Evolutionary conservation across 805 yeast species (phyloP), one percentile per base, ranked within the genome.

Genomic region (Zygosaccharomyces gambellarensis): DNA sequence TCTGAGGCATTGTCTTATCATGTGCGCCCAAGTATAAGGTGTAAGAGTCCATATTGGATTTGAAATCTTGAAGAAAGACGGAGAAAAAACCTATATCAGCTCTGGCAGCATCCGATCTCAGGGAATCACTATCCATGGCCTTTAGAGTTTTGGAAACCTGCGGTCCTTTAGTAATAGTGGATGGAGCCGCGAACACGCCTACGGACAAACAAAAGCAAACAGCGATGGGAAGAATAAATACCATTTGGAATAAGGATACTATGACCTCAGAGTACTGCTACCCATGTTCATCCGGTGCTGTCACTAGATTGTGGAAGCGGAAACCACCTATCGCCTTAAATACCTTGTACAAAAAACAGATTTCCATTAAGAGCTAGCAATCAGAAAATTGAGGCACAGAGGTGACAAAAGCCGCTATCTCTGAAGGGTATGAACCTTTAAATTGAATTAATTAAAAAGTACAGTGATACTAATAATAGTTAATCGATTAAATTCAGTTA

Each of bases 1-100:
- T 60, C 44, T 67, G 65, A n/a, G 75, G 75, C 36, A 70, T 57
- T 3, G 58, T 52, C 55, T 69, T 57, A n/a, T 56, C 47, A 21
- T 64, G 56, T 10, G 48, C 53, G 4, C 42, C 55, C 74, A 73
- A 67, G 31, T 68, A 70, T 0, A 72, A 65, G 1, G 69, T 64
- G 46, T 72, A 73, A 1, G 51, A 41, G 12, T 49, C 50, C 38
- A 61, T 57, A n/a, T 64, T 58, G 1, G 49, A 30, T 5, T 57
- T 57, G 44, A 71, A 64, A 52, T 73, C 72, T 10, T 56, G 30
- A 12, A 73, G 34, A 36, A 72, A 68, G 2, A 53, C 65, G 5
- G 63, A 51, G 31, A 72, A 56, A 39, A 71, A 62, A 0, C 61
- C 46, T 22, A 62, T 46, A 51, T 71, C 72, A 6, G 61, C 58